Evolutionary conservation across 345 rosid genomes (phyloP).

Genomic region (Cardamine chenopodiifolia): DNA sequence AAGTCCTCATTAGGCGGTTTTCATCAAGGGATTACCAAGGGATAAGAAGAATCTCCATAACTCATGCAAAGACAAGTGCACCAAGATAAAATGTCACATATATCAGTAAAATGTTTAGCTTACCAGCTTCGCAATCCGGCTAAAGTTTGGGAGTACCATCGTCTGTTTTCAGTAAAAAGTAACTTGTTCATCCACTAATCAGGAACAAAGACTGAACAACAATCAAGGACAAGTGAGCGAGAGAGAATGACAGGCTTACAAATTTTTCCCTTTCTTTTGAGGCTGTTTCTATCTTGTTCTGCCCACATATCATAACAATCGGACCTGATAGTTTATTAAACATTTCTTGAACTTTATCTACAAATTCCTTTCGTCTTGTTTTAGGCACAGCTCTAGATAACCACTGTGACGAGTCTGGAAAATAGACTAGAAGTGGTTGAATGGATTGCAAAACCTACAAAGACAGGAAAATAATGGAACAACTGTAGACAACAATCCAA

Average conservation of each 20-base stretch:
- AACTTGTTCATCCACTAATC: constrained; percentile 17
- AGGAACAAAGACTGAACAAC: constrained; percentile 17
- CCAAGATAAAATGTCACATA: neutral
- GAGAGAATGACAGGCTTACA: constrained; percentile 56
- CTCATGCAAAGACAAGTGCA: constrained; percentile 16
- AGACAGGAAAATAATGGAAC: constrained; percentile 24
- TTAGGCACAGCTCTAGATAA: constrained; percentile 86
- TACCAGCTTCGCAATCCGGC: constrained; percentile 88
- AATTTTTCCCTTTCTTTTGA: constrained; percentile 82
- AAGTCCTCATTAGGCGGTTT: constrained; percentile 3
- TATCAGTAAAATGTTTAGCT: constrained; percentile 11
- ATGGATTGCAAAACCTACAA: constrained; percentile 74
- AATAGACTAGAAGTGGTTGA: constrained; percentile 87
- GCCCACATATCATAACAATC: constrained; percentile 85
- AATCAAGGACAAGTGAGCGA: constrained; percentile 20
- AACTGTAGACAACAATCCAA: neutral
- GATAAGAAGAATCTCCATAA: constrained; percentile 2
- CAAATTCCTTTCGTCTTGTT: constrained; percentile 66
- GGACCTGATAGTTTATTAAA: constrained; percentile 77
- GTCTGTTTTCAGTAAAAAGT: constrained; percentile 55
- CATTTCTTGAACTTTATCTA: constrained; percentile 63
- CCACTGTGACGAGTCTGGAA: constrained; percentile 86
- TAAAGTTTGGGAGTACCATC: constrained; percentile 84
- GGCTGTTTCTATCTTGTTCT: constrained; percentile 76
- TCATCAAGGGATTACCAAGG: neutral